phyloP scores from a whole-genome alignment of 78 protist genomes.

The Dictyostelium intermedium region DNA sequence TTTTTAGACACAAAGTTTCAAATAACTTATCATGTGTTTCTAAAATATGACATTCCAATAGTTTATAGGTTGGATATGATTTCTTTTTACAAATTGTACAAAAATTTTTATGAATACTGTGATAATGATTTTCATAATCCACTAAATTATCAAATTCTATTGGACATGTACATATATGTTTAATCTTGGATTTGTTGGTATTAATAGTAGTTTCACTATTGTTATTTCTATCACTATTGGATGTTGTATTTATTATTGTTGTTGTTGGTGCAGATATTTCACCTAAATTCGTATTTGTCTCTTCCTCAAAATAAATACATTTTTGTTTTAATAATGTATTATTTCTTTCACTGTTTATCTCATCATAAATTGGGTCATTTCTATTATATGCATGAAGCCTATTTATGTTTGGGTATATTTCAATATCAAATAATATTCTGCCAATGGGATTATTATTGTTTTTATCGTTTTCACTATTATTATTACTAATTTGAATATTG shows the following conservation, averaged over 20 bases:
- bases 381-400: background rate
- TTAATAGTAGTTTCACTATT: background rate
- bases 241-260: background rate
- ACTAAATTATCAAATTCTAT: background rate
- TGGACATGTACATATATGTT: background rate
- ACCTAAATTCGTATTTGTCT: background rate
- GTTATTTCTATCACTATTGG: background rate
- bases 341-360: background rate
- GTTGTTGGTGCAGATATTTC: background rate
- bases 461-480: background rate
- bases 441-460: too few relatives aligned
- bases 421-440: too few relatives aligned
- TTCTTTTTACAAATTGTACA: slow-evolving; percentile 12
- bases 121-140: slow-evolving; percentile 30
- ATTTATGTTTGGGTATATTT: background rate
- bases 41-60: slow-evolving; percentile 17
- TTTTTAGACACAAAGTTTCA: slow-evolving; percentile 13
- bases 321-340: background rate
- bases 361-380: background rate
- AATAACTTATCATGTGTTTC: slow-evolving; percentile 31
- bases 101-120: slow-evolving; percentile 11
- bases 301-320: background rate
- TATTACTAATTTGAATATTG: background rate
- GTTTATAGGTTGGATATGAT: slow-evolving; percentile 16
- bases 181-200: background rate